A percentile compares a stretch with the other conserved stretches of the same genome.
phyloP scores from a whole-genome alignment of 1,139 yeast genomes.

The Taphrina flavorubra region DNA sequence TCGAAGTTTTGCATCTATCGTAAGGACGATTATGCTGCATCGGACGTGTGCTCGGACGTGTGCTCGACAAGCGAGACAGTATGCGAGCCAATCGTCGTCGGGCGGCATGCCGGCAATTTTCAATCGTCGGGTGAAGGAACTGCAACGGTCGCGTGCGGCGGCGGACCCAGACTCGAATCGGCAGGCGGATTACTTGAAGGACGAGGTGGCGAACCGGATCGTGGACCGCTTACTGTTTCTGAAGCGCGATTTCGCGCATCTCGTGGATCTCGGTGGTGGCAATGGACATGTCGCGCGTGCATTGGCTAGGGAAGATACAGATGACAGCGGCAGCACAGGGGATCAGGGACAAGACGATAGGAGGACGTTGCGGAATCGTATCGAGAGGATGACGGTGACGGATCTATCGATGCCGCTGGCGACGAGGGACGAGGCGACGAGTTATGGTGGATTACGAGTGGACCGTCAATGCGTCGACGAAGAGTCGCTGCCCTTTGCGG shows the following conservation, averaged over 20 bases:
- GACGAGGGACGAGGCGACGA: constrained; percentile 57
- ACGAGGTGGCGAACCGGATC: constrained; percentile 74
- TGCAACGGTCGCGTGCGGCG: constrained; percentile 65
- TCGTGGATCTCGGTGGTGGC: constrained; percentile 76
- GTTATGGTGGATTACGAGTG: constrained; percentile 53
- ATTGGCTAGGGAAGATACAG: constrained; percentile 55
- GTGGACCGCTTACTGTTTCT: constrained; percentile 72
- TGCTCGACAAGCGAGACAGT: background rate
- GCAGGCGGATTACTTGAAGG: constrained; percentile 73
- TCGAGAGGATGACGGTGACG: constrained; percentile 67
- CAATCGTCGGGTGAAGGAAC: constrained; percentile 64
- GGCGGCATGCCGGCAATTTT: constrained; percentile 57
- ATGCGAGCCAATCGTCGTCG: constrained; percentile 15
- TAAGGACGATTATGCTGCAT: too few species aligned
- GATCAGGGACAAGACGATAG: too few species aligned
- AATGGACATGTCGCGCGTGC: constrained; percentile 65
- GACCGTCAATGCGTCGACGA: constrained; percentile 68
- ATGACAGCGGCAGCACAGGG: constrained; percentile 49
- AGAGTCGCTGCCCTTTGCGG: constrained; percentile 54
- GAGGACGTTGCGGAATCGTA: constrained; percentile 57
- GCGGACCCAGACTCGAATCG: constrained; percentile 57
- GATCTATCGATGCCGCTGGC: constrained; percentile 67
- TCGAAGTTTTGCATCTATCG: background rate
- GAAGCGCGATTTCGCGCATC: constrained; percentile 64
- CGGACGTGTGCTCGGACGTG: background rate